Conservation (phyloP, 169 alveolate genomes). For the Fabrea salina region DNA sequence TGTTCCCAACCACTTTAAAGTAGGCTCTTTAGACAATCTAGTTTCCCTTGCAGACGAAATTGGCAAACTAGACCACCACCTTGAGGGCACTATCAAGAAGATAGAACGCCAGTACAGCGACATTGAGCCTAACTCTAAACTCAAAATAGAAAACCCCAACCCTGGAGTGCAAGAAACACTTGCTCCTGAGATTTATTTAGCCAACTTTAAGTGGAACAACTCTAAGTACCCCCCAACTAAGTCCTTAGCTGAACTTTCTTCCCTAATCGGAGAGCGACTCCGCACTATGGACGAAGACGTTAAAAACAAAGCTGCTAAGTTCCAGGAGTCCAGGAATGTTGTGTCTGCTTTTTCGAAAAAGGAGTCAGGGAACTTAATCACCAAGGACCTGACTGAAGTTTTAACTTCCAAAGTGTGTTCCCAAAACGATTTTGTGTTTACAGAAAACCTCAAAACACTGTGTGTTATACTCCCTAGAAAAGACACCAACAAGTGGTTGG, state of each 20-base stretch:
- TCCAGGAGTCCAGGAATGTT: slow-evolving; percentile 35
- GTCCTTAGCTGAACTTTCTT: slow-evolving; percentile 17
- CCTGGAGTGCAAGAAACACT: not conserved
- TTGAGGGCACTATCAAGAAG: slow-evolving; percentile 44
- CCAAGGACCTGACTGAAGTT: slow-evolving; percentile 40
- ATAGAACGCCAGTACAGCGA: slow-evolving; percentile 39
- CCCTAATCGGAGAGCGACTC: slow-evolving; percentile 30
- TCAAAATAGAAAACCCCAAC: not conserved
- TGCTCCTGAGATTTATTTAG: slow-evolving; percentile 30
- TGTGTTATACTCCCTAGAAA: slow-evolving; percentile 31
- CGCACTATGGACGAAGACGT: slow-evolving; percentile 41
- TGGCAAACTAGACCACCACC: slow-evolving; percentile 41
- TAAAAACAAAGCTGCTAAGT: slow-evolving; percentile 37
- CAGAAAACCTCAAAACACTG: slow-evolving; percentile 38
- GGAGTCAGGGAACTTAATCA: slow-evolving; percentile 41
- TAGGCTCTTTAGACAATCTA: slow-evolving; percentile 51
- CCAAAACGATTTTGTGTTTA: slow-evolving; percentile 29
- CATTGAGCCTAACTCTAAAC: not conserved
- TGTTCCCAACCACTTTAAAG: slow-evolving; percentile 31
- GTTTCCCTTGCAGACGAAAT: slow-evolving; percentile 54
- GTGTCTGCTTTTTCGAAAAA: slow-evolving; percentile 31
- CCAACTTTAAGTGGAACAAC: slow-evolving; percentile 51
- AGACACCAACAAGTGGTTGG: slow-evolving; percentile 20
- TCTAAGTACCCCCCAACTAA: slow-evolving; percentile 45
- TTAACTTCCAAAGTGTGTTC: slow-evolving; percentile 29